phyloP scores from a whole-genome alignment of 352 stramenopile genomes.

The Globisporangium camurandrum region DNA sequence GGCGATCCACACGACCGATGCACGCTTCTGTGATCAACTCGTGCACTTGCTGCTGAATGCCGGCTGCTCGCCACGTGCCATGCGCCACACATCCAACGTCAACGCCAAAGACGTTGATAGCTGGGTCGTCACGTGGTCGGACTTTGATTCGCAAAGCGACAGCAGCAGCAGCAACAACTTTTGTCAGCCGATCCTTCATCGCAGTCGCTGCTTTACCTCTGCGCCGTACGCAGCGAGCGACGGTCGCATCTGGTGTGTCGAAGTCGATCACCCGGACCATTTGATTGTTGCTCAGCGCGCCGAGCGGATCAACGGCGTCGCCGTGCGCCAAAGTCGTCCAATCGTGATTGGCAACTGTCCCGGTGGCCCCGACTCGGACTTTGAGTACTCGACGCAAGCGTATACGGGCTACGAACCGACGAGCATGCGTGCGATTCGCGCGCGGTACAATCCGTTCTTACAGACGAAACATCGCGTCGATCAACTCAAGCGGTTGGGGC shows the following conservation, averaged over 20 bases:
- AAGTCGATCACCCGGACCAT: conserved; percentile 10
- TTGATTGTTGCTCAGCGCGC: conserved; percentile 8
- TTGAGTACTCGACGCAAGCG: conserved; percentile 95
- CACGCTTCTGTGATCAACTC: conserved; percentile 7
- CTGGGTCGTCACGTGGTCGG: conserved; percentile 9
- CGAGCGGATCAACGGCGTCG: conserved; percentile 7
- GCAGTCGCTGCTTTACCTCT: conserved; percentile 6
- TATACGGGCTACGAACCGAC: conserved; percentile 98
- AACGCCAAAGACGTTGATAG: not conserved
- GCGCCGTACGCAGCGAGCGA: conserved; percentile 4
- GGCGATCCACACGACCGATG: conserved; percentile 2
- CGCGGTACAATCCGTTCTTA: conserved; percentile 91
- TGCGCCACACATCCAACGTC: conserved; percentile 3
- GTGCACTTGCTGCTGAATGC: conserved; percentile 10
- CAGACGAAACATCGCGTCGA: conserved; percentile 92
- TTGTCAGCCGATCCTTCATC: conserved; percentile 6
- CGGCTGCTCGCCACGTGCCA: conserved; percentile 6
- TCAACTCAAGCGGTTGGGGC: conserved; percentile 81
- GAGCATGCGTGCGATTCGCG: conserved; percentile 94
- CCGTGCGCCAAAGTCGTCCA: conserved; percentile 5
- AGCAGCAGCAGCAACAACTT: conserved; percentile 4
- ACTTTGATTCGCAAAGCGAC: not conserved
- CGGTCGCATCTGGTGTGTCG: conserved; percentile 10
- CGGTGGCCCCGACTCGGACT: conserved; percentile 94
- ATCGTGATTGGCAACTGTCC: conserved; percentile 51